Base-by-base conservation (phyloP, 345 rosid genomes). In the Cochlearia excelsa region DNA sequence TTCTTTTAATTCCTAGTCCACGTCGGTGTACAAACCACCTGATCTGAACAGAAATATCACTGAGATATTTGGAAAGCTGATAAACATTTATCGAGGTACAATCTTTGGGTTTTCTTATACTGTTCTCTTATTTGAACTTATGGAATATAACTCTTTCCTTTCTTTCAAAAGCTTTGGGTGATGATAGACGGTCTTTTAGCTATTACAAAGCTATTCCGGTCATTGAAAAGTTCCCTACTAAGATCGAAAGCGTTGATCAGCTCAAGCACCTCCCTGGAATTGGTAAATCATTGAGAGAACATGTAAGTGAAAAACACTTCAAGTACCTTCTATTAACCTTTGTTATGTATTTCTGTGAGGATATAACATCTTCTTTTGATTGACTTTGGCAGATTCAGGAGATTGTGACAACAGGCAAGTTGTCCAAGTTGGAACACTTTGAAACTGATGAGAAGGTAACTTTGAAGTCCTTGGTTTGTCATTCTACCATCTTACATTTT, bases 211-310 rank as follows among this genome's bases (percentile, higher is more conserved):
- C 91, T 65, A 87, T 89, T 29, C 74, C 86, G 2, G 89, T 86
- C 44, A 80, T 86, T 67, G 99, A 88, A 79, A 92, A 88, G 78
- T 64, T 86, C 67, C 91, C 95, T 39, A 78, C 83, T 65, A 84
- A 72, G 80, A 84, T 93, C 73, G 88, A 83, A 75, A 89, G 94
- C 53, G 79, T 75, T 57, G 91, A 87, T 46, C 91, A 89, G 78
- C 84, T 87, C 50, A 86, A 89, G 66, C 61, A 78, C 65, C 83
- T 87, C 55, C 91, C 99, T 57, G 84, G 90, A 46, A 89, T 93
- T 71, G 99, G 99, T 37, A 93, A 89, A 81, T 82, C 99, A 6
- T n/a, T 93, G 85, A 84, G 74, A 77, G 94, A 93, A 70, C 97
- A 93, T 81, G 99, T 93, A 64, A 83, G 99, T 51, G 35, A n/a